phyloP scores from a whole-genome alignment of 139 green algal species.

The Trebouxia sp. region DNA sequence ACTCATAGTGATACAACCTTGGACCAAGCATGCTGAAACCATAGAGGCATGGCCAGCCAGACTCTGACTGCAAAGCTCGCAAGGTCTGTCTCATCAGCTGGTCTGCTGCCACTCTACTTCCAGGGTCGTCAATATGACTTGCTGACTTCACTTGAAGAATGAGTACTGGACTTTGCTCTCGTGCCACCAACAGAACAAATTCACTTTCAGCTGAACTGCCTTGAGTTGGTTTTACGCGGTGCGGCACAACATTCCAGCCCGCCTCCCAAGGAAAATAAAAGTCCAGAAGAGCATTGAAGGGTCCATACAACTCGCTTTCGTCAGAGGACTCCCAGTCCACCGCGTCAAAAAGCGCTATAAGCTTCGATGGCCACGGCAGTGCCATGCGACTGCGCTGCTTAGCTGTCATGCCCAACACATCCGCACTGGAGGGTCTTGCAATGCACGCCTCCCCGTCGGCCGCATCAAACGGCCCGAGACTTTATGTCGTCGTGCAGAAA shows the following conservation, averaged over 20 bases:
- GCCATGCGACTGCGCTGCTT: no score
- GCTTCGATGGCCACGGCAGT: neutral
- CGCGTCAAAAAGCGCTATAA: neutral
- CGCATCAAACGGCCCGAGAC: no score
- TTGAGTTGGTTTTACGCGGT: neutral
- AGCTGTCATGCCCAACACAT: no score
- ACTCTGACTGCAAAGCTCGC: neutral
- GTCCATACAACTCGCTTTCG: neutral
- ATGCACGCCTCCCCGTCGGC: no score
- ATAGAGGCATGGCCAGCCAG: neutral
- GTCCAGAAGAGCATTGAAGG: neutral
- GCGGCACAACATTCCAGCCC: neutral
- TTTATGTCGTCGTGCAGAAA: no score
- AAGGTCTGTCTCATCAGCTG: neutral
- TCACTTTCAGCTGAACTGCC: neutral
- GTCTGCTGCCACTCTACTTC: neutral
- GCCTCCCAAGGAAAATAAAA: conserved; percentile 2
- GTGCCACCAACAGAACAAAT: neutral
- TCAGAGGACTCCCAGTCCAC: neutral
- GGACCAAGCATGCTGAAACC: neutral
- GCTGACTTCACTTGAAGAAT: neutral
- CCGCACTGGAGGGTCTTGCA: no score
- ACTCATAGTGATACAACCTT: neutral
- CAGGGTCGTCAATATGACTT: neutral
- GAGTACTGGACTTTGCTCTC: neutral